Evolutionary conservation across 2,329 filamentous ascomycete species (phyloP).

Genomic region (Exophiala lecanii-corni): DNA sequence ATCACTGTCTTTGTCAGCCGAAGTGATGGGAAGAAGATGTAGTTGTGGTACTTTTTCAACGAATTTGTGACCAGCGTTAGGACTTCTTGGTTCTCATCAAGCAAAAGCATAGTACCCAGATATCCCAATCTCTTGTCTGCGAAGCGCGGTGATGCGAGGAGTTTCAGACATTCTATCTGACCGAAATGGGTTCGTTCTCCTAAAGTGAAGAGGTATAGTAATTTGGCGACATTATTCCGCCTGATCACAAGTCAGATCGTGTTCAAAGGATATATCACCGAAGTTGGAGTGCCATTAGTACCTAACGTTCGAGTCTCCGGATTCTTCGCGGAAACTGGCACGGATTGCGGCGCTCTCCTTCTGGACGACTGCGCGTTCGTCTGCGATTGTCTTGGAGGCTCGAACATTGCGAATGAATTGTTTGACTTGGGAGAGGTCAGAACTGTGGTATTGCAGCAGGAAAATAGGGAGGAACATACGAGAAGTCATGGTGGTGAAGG

Average conservation of each 20-base stretch:
- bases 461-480: slow-evolving; percentile 10
- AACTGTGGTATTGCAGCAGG: not conserved
- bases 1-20: slow-evolving; percentile 56
- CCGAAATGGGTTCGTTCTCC: slow-evolving; percentile 98
- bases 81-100: slow-evolving; percentile 98
- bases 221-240: slow-evolving; percentile 97
- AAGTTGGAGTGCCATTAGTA: slow-evolving; percentile 43
- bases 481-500: slow-evolving; percentile 21
- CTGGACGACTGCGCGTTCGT: slow-evolving; percentile 95
- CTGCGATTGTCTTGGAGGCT: slow-evolving; percentile 96
- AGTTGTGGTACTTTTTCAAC: slow-evolving; percentile 73
- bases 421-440: slow-evolving; percentile 65
- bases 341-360: slow-evolving; percentile 98
- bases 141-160: slow-evolving; percentile 92
- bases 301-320: slow-evolving; percentile 84
- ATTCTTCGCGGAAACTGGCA: slow-evolving; percentile 96
- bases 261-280: too few relatives aligned
- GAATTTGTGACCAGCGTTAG: slow-evolving; percentile 96
- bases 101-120: slow-evolving; percentile 86
- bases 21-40: not conserved
- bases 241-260: slow-evolving; percentile 47
- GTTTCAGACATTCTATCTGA: slow-evolving; percentile 97
- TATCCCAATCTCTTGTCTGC: slow-evolving; percentile 96
- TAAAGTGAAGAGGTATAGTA: slow-evolving; percentile 95
- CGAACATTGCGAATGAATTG: slow-evolving; percentile 99